phyloP scores from a whole-genome alignment of 441 rosid species.

The Corymbia calophylla region DNA sequence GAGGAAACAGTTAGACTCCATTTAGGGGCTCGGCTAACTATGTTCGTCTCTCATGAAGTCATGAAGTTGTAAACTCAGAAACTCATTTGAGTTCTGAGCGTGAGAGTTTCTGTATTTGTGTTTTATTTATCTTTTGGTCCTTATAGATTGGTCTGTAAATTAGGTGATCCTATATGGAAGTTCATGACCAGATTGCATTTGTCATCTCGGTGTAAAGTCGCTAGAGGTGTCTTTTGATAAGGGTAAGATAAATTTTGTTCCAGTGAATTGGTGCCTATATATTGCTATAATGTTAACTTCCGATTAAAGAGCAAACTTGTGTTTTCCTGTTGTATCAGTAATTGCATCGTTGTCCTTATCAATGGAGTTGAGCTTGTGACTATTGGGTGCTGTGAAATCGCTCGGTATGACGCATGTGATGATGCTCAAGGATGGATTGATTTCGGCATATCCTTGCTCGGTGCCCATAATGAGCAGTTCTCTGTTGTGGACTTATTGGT shows the following conservation, averaged over 20 bases:
- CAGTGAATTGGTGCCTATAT: not conserved
- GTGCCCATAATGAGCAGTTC: not conserved
- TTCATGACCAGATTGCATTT: not conserved
- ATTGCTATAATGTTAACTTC: not conserved
- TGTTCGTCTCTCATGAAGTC: not conserved
- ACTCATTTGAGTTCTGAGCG: not conserved
- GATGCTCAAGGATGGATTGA: not conserved
- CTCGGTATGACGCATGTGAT: not conserved
- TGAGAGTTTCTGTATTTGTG: not conserved
- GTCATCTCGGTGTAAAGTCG: not conserved
- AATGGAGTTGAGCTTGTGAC: not conserved
- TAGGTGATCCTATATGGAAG: not conserved
- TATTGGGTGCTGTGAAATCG: not conserved
- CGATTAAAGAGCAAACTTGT: not conserved
- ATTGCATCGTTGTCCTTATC: not conserved
- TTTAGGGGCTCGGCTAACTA: not conserved
- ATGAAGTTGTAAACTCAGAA: not conserved
- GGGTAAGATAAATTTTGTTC: not conserved
- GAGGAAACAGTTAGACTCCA: not conserved
- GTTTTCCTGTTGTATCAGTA: not conserved
- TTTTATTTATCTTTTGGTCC: not conserved
- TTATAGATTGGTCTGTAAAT: not conserved
- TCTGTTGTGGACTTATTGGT: not conserved
- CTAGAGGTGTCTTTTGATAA: not conserved
- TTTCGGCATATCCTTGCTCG: not conserved